Base-by-base conservation (phyloP, 2,329 filamentous ascomycete genomes). In the Aspergillus japonicus region DNA sequence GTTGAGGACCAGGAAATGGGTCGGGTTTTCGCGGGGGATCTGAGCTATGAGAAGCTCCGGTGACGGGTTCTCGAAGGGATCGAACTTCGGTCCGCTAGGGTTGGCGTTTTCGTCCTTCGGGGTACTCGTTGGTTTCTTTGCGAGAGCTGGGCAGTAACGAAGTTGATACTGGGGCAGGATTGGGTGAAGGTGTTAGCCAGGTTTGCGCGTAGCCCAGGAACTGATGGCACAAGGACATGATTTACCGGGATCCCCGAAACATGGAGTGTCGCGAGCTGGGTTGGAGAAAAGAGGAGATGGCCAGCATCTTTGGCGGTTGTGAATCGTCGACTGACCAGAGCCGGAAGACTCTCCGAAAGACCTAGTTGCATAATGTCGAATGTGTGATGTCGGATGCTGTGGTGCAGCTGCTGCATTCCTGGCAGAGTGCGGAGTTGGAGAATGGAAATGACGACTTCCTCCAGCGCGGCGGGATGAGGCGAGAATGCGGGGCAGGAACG, bases 121-220 rank as follows among this genome's bases (percentile, higher is more conserved):
- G 12, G 64, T 56, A 6, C 65, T 66, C 5, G 69, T 60, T 12
- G 78, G 75, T 61, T 81, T 81, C 62, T 78, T 77, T 26, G 76
- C 73, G n/a, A 81, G 74, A 0, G 79, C 77, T 4, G 80, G 80
- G 58, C 80, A 82, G 61, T 80, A 81, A 60, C 80, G 76, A 10
- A 81, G 70, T 75, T 81, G 79, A 58, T 78, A 80, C 79, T 81
- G 33, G 35, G 21, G 29, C 31, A 33, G 3, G 26, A 26, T 21
- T 21, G 14, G 11, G 5, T 57, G 47, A 12, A 35, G n/a, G 39
- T 19, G 19, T 29, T 16, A 55, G 23, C 6, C 47, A n/a, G 23
- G 11, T 5, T 12, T 12, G 47, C 53, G 23, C 33, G 16, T 33
- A 49, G 33, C 33, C 33, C 14, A 50, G 23, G 24, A 39, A 39